Base-by-base conservation (phyloP, 768 basidiomycete genomes). In the Panellus pusillus region DNA sequence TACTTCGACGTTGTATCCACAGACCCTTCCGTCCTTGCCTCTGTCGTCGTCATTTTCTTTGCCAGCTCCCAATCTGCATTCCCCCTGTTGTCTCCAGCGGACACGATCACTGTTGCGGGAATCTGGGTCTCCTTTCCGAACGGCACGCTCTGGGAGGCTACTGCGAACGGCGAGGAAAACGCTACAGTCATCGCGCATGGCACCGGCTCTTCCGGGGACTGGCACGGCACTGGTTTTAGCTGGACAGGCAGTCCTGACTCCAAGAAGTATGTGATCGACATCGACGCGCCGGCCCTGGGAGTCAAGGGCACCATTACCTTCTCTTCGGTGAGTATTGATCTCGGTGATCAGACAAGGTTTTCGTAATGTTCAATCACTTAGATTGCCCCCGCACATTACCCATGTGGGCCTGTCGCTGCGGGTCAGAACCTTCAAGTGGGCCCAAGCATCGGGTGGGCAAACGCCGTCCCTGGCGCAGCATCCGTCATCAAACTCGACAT, bases 1-100 rank as follows among this genome's bases (percentile, higher is more conserved):
- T 63, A 63, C 52, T 63, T 63, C 17, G 60, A 63, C 29, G 62
- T 57, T 3, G 60, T 61, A 15, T 58, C 62, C 24, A 31, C 42
- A 18, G 61, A 57, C 31, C 50, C 50, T 29, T 32, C 32, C 18
- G 48, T 48, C 20, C 43, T 29, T 19, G 47, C 54, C 19, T 61
- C 59, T 35, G 48, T 56, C 44, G 57, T 59, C 9, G 55, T 55
- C 43, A 39, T 48, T 4, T 63, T 61, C 52, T 63, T 58, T 39
- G 48, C 55, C 17, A 44, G 53, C 11, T 37, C 60, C 2, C 15
- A 38, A 3, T 32, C 13, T 35, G 55, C 49, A 18, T 57, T 59
- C 40, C 60, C 54, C 8, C 32, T 58, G 27, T 9, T 41, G 3
- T 32, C 15, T 4, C 36, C 52, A 12, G 29, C 43, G 6, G 42